Conservation (phyloP, 306 rosid species). For the Medicago arabica region DNA sequence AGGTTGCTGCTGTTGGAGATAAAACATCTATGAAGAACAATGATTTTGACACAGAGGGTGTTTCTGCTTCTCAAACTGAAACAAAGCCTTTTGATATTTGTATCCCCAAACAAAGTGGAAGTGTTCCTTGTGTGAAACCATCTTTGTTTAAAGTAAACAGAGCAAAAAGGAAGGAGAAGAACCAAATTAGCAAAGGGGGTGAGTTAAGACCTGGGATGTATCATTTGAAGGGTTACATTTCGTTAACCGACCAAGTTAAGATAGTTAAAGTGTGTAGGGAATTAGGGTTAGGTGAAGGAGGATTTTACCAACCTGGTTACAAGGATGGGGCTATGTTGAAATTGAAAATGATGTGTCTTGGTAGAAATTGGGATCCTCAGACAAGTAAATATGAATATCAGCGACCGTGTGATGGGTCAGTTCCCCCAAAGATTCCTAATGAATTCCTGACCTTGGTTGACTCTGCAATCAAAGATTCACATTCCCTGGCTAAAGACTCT, state of each 20-base stretch:
- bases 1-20: not conserved
- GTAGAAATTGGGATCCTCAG: conserved; percentile 86
- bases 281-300: conserved; percentile 69
- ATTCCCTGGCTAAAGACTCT: conserved; percentile 13
- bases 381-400: conserved; percentile 49
- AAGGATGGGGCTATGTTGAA: conserved; percentile 59
- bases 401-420: conserved; percentile 58
- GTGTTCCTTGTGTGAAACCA: conserved; percentile 44
- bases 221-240: conserved; percentile 54
- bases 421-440: conserved; percentile 60
- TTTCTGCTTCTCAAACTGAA: not conserved
- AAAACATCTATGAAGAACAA: not conserved
- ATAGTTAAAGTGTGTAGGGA: conserved; percentile 61
- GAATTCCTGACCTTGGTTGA: conserved; percentile 51
- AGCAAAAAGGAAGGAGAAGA: conserved; percentile 54
- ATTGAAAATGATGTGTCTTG: conserved; percentile 91
- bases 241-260: conserved; percentile 56
- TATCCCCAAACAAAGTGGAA: conserved; percentile 21
- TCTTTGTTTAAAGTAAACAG: conserved; percentile 49
- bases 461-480: conserved; percentile 54
- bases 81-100: conserved; percentile 64
- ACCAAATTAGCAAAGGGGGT: not conserved
- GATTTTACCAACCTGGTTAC: conserved; percentile 87
- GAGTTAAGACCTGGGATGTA: conserved; percentile 68
- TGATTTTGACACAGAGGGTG: not conserved